A percentile compares a stretch with the other conserved stretches of the same genome.
These are phyloP conservation scores for Suillus cothurnatus DNA, from an alignment of 768 basidiomycete genomes.

Conservation along the genomic window DNA sequence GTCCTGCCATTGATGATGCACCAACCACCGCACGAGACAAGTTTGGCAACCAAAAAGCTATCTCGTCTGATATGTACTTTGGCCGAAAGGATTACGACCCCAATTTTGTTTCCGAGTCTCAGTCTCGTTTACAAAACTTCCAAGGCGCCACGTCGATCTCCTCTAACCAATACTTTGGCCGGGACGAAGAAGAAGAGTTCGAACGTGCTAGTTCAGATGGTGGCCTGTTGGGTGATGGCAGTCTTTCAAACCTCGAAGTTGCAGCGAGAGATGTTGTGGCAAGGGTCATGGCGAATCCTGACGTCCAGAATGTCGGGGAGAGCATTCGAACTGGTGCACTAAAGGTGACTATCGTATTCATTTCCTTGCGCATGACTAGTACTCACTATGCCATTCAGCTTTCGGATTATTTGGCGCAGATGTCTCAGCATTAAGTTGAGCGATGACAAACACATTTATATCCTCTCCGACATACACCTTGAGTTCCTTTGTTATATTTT, in stretches of 20 bases:
- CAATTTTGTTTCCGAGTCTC: slow-evolving; percentile 68
- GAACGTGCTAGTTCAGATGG: slow-evolving; percentile 52
- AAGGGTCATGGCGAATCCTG: slow-evolving; percentile 78
- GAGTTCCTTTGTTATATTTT: background rate
- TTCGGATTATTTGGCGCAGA: slow-evolving; percentile 70
- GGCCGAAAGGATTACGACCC: slow-evolving; percentile 89
- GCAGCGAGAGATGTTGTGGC: slow-evolving; percentile 78
- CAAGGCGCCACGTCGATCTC: slow-evolving; percentile 92
- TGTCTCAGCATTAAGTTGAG: slow-evolving; percentile 48
- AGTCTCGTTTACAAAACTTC: slow-evolving; percentile 80
- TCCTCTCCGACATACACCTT: background rate
- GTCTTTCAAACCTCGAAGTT: slow-evolving; percentile 54
- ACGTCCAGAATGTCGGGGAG: slow-evolving; percentile 85
- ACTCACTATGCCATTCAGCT: slow-evolving; percentile 37
- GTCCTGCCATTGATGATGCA: slow-evolving; percentile 50
- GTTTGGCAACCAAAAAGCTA: slow-evolving; percentile 91
- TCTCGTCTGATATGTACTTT: slow-evolving; percentile 98
- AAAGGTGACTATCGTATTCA: slow-evolving; percentile 55
- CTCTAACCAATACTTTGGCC: slow-evolving; percentile 95
- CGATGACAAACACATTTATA: background rate
- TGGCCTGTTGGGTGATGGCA: slow-evolving; percentile 52
- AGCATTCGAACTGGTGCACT: slow-evolving; percentile 78
- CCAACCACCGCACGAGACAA: slow-evolving; percentile 85
- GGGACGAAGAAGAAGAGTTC: slow-evolving; percentile 71
- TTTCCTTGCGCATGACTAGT: background rate